Evolutionary conservation across 1,284 basidiomycete species (phyloP).

Genomic region (Sparassis latifolia): DNA sequence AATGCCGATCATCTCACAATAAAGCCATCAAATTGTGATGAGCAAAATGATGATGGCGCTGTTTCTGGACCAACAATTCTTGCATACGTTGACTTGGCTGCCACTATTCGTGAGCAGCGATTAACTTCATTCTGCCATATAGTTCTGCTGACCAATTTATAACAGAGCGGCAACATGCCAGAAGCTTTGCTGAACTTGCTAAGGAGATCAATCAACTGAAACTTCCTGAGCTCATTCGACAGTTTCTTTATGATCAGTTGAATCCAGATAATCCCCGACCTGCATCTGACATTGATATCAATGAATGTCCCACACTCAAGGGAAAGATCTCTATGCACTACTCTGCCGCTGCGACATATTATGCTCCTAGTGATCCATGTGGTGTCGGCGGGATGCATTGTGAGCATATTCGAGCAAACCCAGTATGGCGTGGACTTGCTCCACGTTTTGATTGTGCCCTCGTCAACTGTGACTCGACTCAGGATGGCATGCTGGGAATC

Average conservation of each 20-base stretch:
- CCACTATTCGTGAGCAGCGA: background rate
- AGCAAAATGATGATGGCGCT: background rate
- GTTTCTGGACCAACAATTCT: background rate
- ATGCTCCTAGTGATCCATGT: background rate
- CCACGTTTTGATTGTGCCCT: background rate
- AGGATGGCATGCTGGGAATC: background rate
- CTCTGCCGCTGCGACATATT: background rate
- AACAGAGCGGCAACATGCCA: background rate
- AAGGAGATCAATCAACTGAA: background rate
- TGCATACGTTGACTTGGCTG: background rate
- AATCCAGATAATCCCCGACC: background rate
- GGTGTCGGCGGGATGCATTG: background rate
- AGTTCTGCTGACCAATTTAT: background rate
- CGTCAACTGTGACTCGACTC: background rate
- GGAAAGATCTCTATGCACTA: background rate
- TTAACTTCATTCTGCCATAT: background rate
- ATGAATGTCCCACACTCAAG: background rate
- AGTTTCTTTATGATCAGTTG: background rate
- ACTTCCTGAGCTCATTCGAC: background rate
- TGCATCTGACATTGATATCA: background rate
- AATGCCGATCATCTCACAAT: background rate
- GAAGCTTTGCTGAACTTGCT: background rate
- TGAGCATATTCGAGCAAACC: background rate
- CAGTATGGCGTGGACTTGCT: background rate
- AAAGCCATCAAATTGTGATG: background rate